phyloP scores from a whole-genome alignment of 2,329 filamentous ascomycete genomes.

The Tolypocladium nubicola region DNA sequence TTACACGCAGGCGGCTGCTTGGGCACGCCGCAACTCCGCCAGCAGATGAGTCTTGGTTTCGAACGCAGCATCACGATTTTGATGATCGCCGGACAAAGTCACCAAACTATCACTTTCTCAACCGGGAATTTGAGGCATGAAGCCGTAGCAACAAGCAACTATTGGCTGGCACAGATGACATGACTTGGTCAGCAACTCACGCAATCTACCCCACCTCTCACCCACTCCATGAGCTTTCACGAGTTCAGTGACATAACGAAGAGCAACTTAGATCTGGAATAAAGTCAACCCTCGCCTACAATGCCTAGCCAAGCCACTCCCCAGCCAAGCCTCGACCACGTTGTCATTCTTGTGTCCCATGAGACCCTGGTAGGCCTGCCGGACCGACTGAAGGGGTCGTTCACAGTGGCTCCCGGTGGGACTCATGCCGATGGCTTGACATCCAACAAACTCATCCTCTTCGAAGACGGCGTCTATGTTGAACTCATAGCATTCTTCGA shows the following conservation, averaged over 20 bases:
- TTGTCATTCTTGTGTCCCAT: conserved; percentile 52
- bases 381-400: conserved; percentile 37
- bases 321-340: conserved; percentile 43
- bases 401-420: conserved; percentile 50
- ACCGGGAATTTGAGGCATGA: not conserved
- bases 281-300: not conserved
- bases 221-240: not conserved
- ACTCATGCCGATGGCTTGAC: conserved; percentile 49
- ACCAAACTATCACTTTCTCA: not conserved
- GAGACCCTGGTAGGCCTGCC: conserved; percentile 35
- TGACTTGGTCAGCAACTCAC: not conserved
- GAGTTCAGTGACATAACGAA: not conserved
- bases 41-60: no score
- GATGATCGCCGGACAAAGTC: no score
- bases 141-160: no score
- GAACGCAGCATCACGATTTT: no score
- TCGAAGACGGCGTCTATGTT: conserved; percentile 54
- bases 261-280: not conserved
- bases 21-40: not conserved
- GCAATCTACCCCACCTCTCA: not conserved
- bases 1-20: no score
- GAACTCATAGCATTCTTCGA: conserved; percentile 55
- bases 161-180: not conserved
- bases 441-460: conserved; percentile 51
- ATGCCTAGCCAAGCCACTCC: conserved; percentile 5